Percentiles rank a stretch among this genome's conserved stretches.
Conservation (phyloP, 768 basidiomycete genomes). For the Termitomyces eurrhizus region DNA sequence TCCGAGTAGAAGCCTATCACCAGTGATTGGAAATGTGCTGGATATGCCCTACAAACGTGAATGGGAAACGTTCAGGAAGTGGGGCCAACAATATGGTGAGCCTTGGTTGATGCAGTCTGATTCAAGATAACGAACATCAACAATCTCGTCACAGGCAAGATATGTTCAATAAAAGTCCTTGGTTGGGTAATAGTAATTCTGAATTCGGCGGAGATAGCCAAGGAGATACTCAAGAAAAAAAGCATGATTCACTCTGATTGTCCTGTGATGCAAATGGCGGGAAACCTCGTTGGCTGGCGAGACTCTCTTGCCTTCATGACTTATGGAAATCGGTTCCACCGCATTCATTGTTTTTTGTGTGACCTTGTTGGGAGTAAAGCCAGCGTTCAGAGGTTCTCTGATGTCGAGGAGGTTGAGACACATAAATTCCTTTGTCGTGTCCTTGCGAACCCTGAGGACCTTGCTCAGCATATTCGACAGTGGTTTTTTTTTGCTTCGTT, state of each 20-base stretch:
- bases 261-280: constrained; percentile 50
- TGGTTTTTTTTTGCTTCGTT: constrained; percentile 19
- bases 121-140: background rate
- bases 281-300: constrained; percentile 54
- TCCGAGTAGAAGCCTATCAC: too few species aligned
- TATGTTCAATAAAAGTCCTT: constrained; percentile 54
- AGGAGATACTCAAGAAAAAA: constrained; percentile 64
- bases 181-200: constrained; percentile 56
- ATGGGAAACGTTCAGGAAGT: constrained; percentile 5
- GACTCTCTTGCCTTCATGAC: constrained; percentile 47
- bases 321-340: constrained; percentile 49
- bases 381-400: constrained; percentile 38
- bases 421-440: constrained; percentile 43
- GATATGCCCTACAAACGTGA: constrained; percentile 3
- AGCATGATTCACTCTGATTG: constrained; percentile 54
- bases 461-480: constrained; percentile 44
- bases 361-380: constrained; percentile 43
- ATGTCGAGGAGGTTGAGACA: constrained; percentile 42
- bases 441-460: constrained; percentile 41
- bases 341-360: constrained; percentile 47
- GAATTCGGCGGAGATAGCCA: constrained; percentile 44
- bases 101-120: background rate
- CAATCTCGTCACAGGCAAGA: constrained; percentile 40
- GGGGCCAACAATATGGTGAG: constrained; percentile 8
- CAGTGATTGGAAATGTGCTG: constrained; percentile 8